Evolutionary conservation across 2,329 filamentous ascomycete genomes (phyloP), one percentile per base, ranked within the genome.

Genomic region (Aspergillus floridensis): DNA sequence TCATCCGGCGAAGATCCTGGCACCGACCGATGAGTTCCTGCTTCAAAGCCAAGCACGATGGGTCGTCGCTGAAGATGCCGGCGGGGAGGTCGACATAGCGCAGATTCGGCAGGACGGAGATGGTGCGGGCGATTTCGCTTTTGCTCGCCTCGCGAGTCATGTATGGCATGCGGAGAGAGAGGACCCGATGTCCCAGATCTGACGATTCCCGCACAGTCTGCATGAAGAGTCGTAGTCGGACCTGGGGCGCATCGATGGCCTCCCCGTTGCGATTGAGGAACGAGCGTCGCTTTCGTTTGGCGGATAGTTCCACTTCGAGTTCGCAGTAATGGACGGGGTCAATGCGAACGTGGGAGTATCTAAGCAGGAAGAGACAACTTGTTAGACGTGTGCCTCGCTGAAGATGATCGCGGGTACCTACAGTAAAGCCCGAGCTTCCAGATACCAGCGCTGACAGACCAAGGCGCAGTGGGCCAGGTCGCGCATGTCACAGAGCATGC

Each of bases 271-370:
- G 84, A 72, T 91, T 84, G 73, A 91, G 88, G 69, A 87, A 86
- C 38, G 87, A 88, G 60, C 84, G 85, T 63, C 87, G 87, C 73
- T 90, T 92, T 63, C 93, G 89, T 74, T 85, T 87, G 67, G 93
- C 91, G 56, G 90, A 86, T 38, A 96, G 85, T 67, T 89, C 81
- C 60, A 90, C 88, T 76, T 98, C 93, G 68, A 90, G 88, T 64
- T 90, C 87, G 80, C 93, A 98, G 78, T 96, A 97, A 77, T 98
- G 93, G 32, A 97, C 93, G 19, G 90, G 86, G 73, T 98, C 93
- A 73, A 98, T 95, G 60, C 93, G 90, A 65, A 98, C 88, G 79
- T 92, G 93, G 69, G 88, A 88, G 74, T 96, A 96, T 66, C 91
- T 96, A 22, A 11, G 14, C 6, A 19, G 10, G 4, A 6, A 21